A percentile compares a stretch with the other conserved stretches of the same genome.
Conservation (phyloP, 1,139 yeast genomes). For the Blastobotrys indianensis region DNA sequence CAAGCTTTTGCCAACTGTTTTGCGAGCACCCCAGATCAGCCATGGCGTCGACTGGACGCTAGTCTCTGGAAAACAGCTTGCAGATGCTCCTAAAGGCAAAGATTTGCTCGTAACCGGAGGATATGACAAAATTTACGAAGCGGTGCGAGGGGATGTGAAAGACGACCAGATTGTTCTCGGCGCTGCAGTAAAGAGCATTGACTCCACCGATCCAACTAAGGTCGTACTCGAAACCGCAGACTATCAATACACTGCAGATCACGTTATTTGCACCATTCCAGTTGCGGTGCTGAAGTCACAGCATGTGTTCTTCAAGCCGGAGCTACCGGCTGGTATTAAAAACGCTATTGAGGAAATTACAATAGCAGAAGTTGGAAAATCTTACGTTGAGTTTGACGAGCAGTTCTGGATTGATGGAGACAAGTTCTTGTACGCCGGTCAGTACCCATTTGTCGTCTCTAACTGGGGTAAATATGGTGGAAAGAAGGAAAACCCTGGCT, state of each 20-base stretch:
- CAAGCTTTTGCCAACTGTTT: slow-evolving; percentile 42
- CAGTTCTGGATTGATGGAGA: slow-evolving; percentile 59
- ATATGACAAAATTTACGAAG: slow-evolving; percentile 27
- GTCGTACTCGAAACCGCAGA: slow-evolving; percentile 32
- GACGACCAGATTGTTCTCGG: slow-evolving; percentile 38
- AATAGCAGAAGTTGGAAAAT: slow-evolving; percentile 72
- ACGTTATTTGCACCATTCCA: slow-evolving; percentile 67
- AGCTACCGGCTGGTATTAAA: slow-evolving; percentile 29
- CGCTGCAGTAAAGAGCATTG: slow-evolving; percentile 44
- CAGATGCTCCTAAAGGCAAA: slow-evolving; percentile 73
- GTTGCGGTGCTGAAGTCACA: slow-evolving; percentile 56
- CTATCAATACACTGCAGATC: slow-evolving; percentile 39
- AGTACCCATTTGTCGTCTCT: slow-evolving; percentile 23
- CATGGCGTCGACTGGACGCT: slow-evolving; percentile 53
- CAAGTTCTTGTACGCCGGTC: slow-evolving; percentile 42
- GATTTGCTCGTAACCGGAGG: slow-evolving; percentile 90
- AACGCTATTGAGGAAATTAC: slow-evolving; percentile 48
- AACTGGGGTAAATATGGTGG: slow-evolving; percentile 24
- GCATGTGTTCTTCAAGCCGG: slow-evolving; percentile 53
- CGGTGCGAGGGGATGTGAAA: slow-evolving; percentile 35
- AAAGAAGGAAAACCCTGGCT: slow-evolving; percentile 40
- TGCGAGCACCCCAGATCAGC: slow-evolving; percentile 64
- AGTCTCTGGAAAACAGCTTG: slow-evolving; percentile 19
- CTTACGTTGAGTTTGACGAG: slow-evolving; percentile 65
- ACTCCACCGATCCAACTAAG: slow-evolving; percentile 16